Conservation (phyloP, 371 early-diverging fungal species). For the Dinochytrium kinnereticum region DNA sequence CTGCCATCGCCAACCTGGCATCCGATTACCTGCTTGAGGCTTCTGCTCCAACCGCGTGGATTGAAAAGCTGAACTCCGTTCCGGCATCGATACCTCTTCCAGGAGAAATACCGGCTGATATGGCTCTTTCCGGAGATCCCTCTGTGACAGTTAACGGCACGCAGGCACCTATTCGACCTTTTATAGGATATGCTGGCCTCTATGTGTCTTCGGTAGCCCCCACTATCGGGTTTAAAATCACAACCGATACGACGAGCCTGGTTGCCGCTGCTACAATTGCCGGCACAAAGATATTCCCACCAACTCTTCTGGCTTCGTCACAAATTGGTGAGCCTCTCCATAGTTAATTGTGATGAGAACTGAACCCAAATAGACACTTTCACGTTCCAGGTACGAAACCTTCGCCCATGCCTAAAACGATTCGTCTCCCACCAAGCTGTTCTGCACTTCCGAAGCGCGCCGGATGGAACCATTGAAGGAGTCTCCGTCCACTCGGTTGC, state of each 20-base stretch:
- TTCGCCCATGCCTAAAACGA: neutral
- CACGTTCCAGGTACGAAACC: constrained; percentile 1
- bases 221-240: neutral
- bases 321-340: neutral
- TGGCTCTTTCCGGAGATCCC: neutral
- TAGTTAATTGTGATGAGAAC: neutral
- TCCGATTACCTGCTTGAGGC: neutral
- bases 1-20: neutral
- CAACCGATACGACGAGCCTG: constrained; percentile 8
- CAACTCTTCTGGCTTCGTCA: neutral
- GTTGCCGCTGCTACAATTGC: neutral
- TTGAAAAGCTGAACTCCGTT: neutral
- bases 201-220: neutral
- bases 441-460: neutral
- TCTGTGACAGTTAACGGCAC: neutral
- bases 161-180: neutral
- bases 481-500: neutral
- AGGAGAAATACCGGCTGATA: neutral
- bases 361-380: neutral
- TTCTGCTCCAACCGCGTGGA: neutral
- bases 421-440: constrained; percentile 1
- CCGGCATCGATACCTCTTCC: constrained; percentile 1
- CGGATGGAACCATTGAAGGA: neutral
- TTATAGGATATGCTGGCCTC: constrained; percentile 1
- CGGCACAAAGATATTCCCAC: neutral